Conservation (phyloP, 2,329 filamentous ascomycete species). For the Aotearoamyces nothofagi region DNA sequence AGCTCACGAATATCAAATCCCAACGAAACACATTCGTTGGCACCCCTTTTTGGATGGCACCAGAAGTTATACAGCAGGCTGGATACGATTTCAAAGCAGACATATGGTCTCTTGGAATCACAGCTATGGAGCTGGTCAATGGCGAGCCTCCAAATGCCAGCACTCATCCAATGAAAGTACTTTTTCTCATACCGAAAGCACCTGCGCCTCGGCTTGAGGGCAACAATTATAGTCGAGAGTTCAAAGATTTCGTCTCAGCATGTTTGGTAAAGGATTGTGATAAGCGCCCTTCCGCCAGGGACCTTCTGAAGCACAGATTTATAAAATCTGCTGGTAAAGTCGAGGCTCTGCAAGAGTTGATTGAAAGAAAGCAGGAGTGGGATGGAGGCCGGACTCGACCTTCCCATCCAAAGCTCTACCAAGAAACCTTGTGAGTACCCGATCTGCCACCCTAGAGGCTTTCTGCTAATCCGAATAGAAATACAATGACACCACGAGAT, state of each 20-base stretch:
- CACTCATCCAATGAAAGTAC: conserved; percentile 84
- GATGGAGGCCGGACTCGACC: conserved; percentile 58
- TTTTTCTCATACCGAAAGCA: conserved; percentile 84
- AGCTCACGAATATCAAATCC: conserved; percentile 94
- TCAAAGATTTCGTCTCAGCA: conserved; percentile 84
- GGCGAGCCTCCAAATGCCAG: conserved; percentile 79
- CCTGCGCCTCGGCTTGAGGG: conserved; percentile 73
- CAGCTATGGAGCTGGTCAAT: conserved; percentile 76
- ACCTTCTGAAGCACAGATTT: conserved; percentile 78
- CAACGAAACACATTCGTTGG: conserved; percentile 96
- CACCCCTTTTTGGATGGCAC: conserved; percentile 95
- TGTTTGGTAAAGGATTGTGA: conserved; percentile 91
- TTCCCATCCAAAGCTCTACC: conserved; percentile 71
- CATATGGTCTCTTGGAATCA: conserved; percentile 87
- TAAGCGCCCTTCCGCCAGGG: conserved; percentile 67
- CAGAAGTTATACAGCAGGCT: conserved; percentile 83
- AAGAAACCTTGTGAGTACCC: conserved; percentile 60
- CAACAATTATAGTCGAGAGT: conserved; percentile 65
- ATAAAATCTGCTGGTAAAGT: conserved; percentile 77
- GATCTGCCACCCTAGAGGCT: not conserved
- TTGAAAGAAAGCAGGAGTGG: conserved; percentile 68
- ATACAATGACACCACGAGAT: conserved; percentile 48
- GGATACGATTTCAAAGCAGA: conserved; percentile 80
- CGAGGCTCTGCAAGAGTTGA: conserved; percentile 75
- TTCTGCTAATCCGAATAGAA: conserved; percentile 23